These are phyloP conservation scores for Saccharomycopsis sp. DNA, from an alignment of 805 yeast genomes.

Conservation along the genomic window DNA sequence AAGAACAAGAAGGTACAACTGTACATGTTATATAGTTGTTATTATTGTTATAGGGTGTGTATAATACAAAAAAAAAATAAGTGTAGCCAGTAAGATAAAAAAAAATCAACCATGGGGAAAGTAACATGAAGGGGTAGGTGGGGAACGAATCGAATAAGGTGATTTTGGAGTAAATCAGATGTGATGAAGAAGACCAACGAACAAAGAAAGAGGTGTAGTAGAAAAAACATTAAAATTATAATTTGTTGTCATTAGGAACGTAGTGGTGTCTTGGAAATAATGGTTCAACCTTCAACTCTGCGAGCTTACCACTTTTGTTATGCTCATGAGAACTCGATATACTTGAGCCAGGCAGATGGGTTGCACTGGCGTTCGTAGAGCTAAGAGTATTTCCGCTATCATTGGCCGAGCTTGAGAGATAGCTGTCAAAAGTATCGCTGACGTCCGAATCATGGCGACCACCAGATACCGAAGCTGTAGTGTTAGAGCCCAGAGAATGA, in stretches of 20 bases:
- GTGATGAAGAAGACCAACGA: neutral
- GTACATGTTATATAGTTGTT: neutral
- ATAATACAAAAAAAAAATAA: neutral
- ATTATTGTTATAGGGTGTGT: neutral
- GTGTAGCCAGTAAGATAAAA: neutral
- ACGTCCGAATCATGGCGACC: constrained; percentile 18
- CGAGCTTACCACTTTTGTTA: constrained; percentile 1
- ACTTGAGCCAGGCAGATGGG: constrained; percentile 9
- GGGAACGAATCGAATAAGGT: no score
- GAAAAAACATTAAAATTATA: neutral
- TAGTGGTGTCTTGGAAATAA: constrained; percentile 10
- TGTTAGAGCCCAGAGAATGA: constrained; percentile 5
- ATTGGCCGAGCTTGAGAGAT: neutral
- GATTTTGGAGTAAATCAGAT: neutral
- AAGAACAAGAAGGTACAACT: neutral
- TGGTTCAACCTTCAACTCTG: constrained; percentile 12
- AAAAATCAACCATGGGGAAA: neutral
- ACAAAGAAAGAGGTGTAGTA: neutral
- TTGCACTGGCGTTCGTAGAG: neutral
- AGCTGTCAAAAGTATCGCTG: constrained; percentile 15
- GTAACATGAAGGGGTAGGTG: no score
- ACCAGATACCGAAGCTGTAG: neutral
- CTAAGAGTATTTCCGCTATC: neutral
- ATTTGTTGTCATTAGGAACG: neutral
- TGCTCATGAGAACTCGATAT: constrained; percentile 3